Evolutionary conservation across 805 yeast species (phyloP), one percentile per base, ranked within the genome.

Genomic region (Candida maris): DNA sequence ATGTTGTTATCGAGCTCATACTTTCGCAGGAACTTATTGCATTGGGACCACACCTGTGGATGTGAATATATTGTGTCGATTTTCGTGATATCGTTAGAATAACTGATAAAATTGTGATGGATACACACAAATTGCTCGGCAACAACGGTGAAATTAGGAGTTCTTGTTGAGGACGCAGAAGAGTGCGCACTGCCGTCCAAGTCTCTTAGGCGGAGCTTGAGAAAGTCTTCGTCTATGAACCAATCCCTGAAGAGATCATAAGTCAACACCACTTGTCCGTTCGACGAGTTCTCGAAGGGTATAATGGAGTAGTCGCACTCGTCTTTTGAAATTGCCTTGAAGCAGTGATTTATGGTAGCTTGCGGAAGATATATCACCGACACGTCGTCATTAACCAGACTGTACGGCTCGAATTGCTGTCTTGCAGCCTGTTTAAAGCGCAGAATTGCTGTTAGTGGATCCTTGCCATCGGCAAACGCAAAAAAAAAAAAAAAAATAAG

Each of bases 1-100:
- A 51, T 34, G 28, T 44, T 42, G 16, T 57, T 49, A 12, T 63
- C 60, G 25, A 64, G 58, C 30, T 52, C 54, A 10, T 55, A 37
- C 27, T 53, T 40, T 14, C 65, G 54, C 27, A 84, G 55, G 64
- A 85, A 93, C 16, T 64, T 57, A 3, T 71, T 65, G 33, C 85
- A 81, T 57, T 91, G 98, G 7, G 96, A 94, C 98, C 98, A 91
- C 0, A 89, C 98, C 59, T 91, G 98, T 2, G 98, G 97, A 61
- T 91, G 98, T 3, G 96, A 85, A 62, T 85, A 85, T 14, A 91
- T 72, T 21, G 69, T 73, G 12, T 55, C 60, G 34, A 88, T 71
- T 10, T 68, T 56, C 1, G 57, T 45, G 3, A 81, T 46, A 22
- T 67, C 68, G 30, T 54, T 49, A 6, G 74, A 69, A 44, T 57